These are phyloP conservation scores for Phaeosphaeria sp. DNA, from an alignment of 2,329 filamentous ascomycete genomes.

Conservation along the genomic window DNA sequence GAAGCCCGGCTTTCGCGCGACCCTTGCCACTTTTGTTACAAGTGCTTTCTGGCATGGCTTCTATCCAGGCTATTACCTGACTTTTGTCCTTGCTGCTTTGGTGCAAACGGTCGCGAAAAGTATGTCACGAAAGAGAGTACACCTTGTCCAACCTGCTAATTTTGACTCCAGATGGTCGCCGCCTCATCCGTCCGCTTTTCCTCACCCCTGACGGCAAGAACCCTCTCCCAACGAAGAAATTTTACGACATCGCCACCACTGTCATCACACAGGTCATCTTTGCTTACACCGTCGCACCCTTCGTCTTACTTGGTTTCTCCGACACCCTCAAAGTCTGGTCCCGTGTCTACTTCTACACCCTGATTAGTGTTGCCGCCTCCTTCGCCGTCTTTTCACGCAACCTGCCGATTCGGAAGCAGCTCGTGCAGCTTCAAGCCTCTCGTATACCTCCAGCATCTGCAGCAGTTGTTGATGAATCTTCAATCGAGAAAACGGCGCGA, in stretches of 20 bases:
- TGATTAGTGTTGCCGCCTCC: conserved; percentile 69
- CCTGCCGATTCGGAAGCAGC: conserved; percentile 63
- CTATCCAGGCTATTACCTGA: conserved; percentile 93
- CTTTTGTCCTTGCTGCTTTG: conserved; percentile 87
- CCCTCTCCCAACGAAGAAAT: conserved; percentile 70
- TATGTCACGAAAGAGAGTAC: conserved; percentile 59
- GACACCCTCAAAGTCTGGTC: conserved; percentile 79
- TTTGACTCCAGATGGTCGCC: conserved; percentile 74
- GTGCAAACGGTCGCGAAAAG: conserved; percentile 94
- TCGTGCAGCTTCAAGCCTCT: conserved; percentile 43
- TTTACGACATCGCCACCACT: conserved; percentile 83
- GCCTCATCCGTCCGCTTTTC: conserved; percentile 91
- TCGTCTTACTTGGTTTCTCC: conserved; percentile 78
- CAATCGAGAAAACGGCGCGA: conserved; percentile 39
- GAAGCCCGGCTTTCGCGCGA: conserved; percentile 95
- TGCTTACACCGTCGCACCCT: conserved; percentile 82
- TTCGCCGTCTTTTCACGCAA: conserved; percentile 82
- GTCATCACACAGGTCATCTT: conserved; percentile 82
- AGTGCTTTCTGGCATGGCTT: conserved; percentile 99
- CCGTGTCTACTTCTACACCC: conserved; percentile 86
- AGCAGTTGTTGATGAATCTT: conserved; percentile 28
- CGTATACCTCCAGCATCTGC: conserved; percentile 28
- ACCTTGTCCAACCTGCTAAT: not conserved
- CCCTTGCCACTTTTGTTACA: conserved; percentile 89
- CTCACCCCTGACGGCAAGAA: conserved; percentile 73